Evolutionary conservation across 2,329 filamentous ascomycete genomes (phyloP), one percentile per base, ranked within the genome.

Genomic region (Coniochaeta prunicola): DNA sequence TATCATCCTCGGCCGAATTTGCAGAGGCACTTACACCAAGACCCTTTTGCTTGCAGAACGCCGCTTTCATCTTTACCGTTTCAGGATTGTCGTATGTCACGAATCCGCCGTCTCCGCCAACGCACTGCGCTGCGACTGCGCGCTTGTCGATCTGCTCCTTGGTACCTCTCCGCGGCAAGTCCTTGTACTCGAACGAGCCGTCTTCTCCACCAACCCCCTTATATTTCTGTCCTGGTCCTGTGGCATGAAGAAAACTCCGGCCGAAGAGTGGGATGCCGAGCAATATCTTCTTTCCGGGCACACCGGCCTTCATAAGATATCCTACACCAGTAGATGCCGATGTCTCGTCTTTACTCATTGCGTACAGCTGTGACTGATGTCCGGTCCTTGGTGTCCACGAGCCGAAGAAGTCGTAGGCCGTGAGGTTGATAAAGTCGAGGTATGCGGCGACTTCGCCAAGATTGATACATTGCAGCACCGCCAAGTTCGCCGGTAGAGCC

Each of bases 331-430:
- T 80, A 13, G 88, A 81, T n/a, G 82, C 87, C 1, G 87, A 91
- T 1, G 82, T 77, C 62, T 87, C 81, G 63, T 81, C 82, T 63
- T 83, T 80, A 58, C 72, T 76, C 59, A 84, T 80, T 1, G 84
- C 76, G 67, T 86, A 90, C 1, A 94, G 81, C 68, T 92, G 89
- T 4, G 89, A 84, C 58, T 93, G 90, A 69, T 93, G 88, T 7
- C 89, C 90, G 53, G 83, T 84, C 59, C 80, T 81, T 31, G 76
- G 69, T 1, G 82, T 83, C 89, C 89, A 92, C 3, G 83, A 77
- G 1, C 90, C 89, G 28, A 82, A 85, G 67, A 92, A 90, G 71
- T 94, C 90, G 71, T 92, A 94, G 1, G 89, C 83, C 82, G 89
- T 91, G 36, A 94, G 75, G 70, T 93, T 93, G 70, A 94, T 75